These are phyloP conservation scores for Lunasporangiospora selenospora DNA, from an alignment of 192 early-diverging fungal species.

Conservation along the genomic window DNA sequence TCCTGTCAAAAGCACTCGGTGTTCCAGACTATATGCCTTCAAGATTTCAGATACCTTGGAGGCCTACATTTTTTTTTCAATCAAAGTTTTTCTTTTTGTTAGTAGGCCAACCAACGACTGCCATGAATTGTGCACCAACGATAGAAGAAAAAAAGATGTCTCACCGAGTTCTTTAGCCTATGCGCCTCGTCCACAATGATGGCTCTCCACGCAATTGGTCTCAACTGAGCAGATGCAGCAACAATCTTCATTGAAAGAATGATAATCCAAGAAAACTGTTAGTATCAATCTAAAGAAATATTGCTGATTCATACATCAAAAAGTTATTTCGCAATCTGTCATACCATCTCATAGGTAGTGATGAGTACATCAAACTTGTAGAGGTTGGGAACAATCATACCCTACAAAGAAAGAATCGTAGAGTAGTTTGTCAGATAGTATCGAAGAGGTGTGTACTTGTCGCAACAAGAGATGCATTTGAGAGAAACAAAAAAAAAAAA, in stretches of 20 bases:
- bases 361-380: constrained; percentile 61
- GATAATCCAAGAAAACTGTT: too few species aligned
- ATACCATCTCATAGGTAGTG: constrained; percentile 59
- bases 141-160: not conserved
- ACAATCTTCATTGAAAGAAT: constrained; percentile 14
- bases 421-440: constrained; percentile 53
- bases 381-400: constrained; percentile 34
- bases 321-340: too few species aligned
- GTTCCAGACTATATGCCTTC: constrained; percentile 77
- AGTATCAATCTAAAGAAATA: too few species aligned
- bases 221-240: constrained; percentile 60
- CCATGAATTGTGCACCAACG: too few species aligned
- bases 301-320: too few species aligned
- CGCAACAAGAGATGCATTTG: constrained; percentile 53
- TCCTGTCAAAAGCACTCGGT: constrained; percentile 81
- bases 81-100: too few species aligned
- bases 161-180: constrained; percentile 80
- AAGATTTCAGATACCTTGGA: constrained; percentile 82
- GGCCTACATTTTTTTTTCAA: constrained; percentile 38
- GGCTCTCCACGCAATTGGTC: constrained; percentile 72
- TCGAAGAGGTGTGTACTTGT: constrained; percentile 42
- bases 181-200: constrained; percentile 89
- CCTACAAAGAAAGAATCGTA: constrained; percentile 35
- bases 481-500: constrained; percentile 70
- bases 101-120: too few species aligned